Evolutionary conservation across 306 rosid genomes (phyloP), one percentile per base, ranked within the genome.

Genomic region (Fagus sylvatica): DNA sequence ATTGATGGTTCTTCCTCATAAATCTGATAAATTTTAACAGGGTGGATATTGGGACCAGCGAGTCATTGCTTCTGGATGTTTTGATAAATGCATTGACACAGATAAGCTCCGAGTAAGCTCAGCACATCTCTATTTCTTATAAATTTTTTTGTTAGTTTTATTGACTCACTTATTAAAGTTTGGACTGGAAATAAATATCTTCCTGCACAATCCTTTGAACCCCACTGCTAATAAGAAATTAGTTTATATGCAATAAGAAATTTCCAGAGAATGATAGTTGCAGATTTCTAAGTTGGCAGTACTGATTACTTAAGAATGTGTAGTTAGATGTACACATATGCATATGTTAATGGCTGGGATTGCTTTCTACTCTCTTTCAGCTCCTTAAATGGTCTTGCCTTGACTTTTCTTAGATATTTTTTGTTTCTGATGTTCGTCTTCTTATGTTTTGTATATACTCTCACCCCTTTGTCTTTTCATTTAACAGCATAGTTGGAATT

Each of bases 91-190:
- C 98, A 22, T 76, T 91, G 79, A 91, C 92, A 68, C 98, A 95
- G 85, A 88, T 92, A 79, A 95, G 98, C 81, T 87, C 97, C 0
- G 98, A 95, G 98, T 95, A 92, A 51, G 97, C 42, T 78, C 56
- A 77, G 40, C 53, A 55, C 19, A 75, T 72, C 56, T 75, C 65
- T 34, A 34, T 28, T 39, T 76, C 36, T 65, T 30, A 42, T 62
- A 30, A 66, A 49, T 5, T 67, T 33, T 51, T 8, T 46, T 53
- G 37, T 74, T 69, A 42, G 42, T 60, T 55, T 10, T 33, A 28
- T 17, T 51, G 56, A 79, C 62, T 62, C 57, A 19, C 74, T 30
- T 33, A 60, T 73, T 33, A 76, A 69, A 51, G 41, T 81, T 59
- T 75, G 66, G 65, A 59, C 49, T 16, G 11, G 69, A 36, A 59